phyloP scores from a whole-genome alignment of 2,329 filamentous ascomycete genomes.

The Pyrenochaeta sp. region DNA sequence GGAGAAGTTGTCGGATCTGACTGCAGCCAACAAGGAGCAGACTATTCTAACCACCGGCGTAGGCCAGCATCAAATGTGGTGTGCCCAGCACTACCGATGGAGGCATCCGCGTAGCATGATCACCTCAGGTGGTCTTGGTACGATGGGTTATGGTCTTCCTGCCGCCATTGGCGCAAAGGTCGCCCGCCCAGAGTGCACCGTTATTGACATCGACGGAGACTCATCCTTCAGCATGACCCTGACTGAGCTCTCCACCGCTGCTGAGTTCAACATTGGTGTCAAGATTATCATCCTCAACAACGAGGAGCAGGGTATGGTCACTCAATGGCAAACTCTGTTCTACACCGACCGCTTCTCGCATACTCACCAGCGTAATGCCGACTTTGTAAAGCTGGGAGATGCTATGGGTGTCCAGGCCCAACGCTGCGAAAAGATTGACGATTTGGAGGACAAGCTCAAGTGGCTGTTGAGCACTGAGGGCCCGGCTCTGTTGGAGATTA shows the following conservation, averaged over 20 bases:
- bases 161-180: conserved; percentile 97
- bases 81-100: conserved; percentile 96
- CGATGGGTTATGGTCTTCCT: conserved; percentile 95
- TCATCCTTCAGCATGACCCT: conserved; percentile 99
- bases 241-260: conserved; percentile 90
- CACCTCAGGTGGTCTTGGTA: conserved; percentile 92
- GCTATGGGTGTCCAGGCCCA: conserved; percentile 86
- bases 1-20: conserved; percentile 86
- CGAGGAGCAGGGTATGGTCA: conserved; percentile 98
- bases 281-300: conserved; percentile 97
- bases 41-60: conserved; percentile 94
- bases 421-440: conserved; percentile 74
- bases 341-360: conserved; percentile 93
- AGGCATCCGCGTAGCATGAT: conserved; percentile 90
- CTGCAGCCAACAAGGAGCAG: conserved; percentile 77
- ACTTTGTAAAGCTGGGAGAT: conserved; percentile 92
- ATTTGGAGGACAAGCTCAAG: conserved; percentile 78
- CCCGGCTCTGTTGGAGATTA: conserved; percentile 90
- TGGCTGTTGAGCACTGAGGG: conserved; percentile 88
- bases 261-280: conserved; percentile 95
- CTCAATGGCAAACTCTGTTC: conserved; percentile 97
- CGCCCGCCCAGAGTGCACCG: conserved; percentile 78
- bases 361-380: conserved; percentile 93
- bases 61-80: conserved; percentile 99
- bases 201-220: conserved; percentile 96